These are phyloP conservation scores for Penicillium sp. DNA, from an alignment of 2,329 filamentous ascomycete genomes.

Conservation along the genomic window DNA sequence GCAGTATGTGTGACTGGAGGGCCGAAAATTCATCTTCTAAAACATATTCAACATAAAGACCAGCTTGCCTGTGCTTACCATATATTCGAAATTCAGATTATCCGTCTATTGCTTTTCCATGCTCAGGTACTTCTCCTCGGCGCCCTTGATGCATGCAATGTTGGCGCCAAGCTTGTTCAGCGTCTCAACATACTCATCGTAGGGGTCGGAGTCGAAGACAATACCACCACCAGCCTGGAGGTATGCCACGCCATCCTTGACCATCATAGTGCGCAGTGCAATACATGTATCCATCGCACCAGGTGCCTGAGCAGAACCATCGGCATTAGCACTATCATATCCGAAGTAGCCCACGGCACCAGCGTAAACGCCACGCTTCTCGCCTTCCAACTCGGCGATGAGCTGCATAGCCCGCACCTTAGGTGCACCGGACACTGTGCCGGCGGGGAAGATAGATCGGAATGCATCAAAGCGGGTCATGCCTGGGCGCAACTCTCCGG, in stretches of 20 bases:
- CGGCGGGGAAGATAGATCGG: constrained; percentile 92
- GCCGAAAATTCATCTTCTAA: neutral
- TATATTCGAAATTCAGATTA: neutral
- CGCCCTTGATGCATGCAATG: constrained; percentile 80
- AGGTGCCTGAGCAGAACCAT: constrained; percentile 62
- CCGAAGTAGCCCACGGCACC: constrained; percentile 97
- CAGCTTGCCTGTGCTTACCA: neutral
- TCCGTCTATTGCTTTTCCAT: constrained; percentile 32
- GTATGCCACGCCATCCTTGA: constrained; percentile 88
- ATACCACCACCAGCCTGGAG: constrained; percentile 85
- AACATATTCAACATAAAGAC: neutral
- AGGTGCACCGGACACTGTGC: constrained; percentile 90
- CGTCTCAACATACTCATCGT: constrained; percentile 93
- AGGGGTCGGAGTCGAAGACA: constrained; percentile 87
- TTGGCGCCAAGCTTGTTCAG: constrained; percentile 94
- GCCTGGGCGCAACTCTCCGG: constrained; percentile 75
- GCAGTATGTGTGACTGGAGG: neutral
- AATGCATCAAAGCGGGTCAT: constrained; percentile 95
- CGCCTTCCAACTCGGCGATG: constrained; percentile 87
- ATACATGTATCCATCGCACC: constrained; percentile 91
- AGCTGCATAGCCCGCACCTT: constrained; percentile 97
- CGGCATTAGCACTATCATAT: constrained; percentile 68
- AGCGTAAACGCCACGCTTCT: constrained; percentile 94
- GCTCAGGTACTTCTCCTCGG: constrained; percentile 67
- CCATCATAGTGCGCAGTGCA: constrained; percentile 84